Evolutionary conservation across 169 alveolate genomes (phyloP), one percentile per base, ranked within the genome.

Genomic region (Cryptosporidium ryanae): DNA sequence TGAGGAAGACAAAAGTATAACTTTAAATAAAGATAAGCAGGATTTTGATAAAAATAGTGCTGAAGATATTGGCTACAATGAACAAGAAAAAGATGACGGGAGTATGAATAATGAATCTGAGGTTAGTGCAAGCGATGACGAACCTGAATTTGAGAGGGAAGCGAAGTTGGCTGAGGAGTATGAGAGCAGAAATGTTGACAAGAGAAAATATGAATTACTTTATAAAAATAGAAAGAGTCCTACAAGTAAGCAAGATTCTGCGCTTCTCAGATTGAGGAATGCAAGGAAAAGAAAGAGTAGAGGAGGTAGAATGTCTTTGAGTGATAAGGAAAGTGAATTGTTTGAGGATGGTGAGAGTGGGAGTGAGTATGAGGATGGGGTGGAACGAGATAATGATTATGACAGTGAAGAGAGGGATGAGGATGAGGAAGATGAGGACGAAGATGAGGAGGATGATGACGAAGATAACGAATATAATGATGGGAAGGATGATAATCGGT

Each of bases 141-240:
- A 29, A 2, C 87, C 87, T 31, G 87, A 76, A 59, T 76, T 76
- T 76, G 87, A 76, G 38, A 52, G 68, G 18, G 87, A 76, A 29
- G 87, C 87, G 1, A 70, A 76, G 63, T 34, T 76, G 10, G 87
- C 87, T 2, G 63, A 61, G 25, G 71, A 76, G 17, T 76, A 76
- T 38, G 87, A 55, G 15, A 48, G 31, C 17, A 70, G 63, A 25
- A 50, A 57, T 44, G 71, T 46, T 2, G 87, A 44, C 12, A 76
- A 76, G 38, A 76, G 87, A 59, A 76, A 76, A 52, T 61, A 76
- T 44, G 87, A 76, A 49, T 46, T 76, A 17, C 46, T 76, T 25
- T 61, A 76, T 43, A 76, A 61, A 31, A 76, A 43, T 17, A 76
- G 43, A 52, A 76, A 15, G 38, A 76, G 64, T 57, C 76, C 63